Evolutionary conservation across 495 filamentous ascomycete genomes (phyloP).

Genomic region (Bryoglossum gracile): DNA sequence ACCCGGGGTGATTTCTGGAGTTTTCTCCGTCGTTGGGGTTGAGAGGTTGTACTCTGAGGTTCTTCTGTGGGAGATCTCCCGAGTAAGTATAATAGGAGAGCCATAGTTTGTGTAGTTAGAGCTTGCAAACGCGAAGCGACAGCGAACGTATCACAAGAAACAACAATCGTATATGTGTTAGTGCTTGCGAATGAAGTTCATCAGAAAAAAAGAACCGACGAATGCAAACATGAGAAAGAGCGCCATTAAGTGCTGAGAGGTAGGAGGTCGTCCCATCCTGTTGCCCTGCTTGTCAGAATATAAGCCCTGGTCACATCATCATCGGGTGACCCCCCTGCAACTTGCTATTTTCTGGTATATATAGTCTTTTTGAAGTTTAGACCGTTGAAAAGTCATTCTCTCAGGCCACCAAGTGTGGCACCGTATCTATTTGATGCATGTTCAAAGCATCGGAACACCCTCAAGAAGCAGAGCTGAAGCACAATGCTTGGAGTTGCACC

Average conservation of each 20-base stretch:
- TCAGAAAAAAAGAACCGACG: background rate
- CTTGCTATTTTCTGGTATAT: background rate
- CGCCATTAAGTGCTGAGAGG: background rate
- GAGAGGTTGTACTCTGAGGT: background rate
- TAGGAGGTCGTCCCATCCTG: no score
- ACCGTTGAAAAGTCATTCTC: background rate
- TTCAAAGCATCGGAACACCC: background rate
- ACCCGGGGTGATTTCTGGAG: slow-evolving; percentile 2
- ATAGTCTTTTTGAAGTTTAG: no score
- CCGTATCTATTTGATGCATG: background rate
- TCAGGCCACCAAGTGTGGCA: background rate
- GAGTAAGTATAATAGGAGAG: slow-evolving; percentile 5
- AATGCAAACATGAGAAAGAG: background rate
- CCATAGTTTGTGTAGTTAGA: background rate
- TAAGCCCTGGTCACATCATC: slow-evolving; percentile 1
- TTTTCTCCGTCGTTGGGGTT: background rate
- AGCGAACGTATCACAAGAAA: background rate
- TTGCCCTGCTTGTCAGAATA: slow-evolving; percentile 12
- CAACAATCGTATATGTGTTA: background rate
- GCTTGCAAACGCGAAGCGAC: background rate
- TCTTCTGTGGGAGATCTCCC: background rate
- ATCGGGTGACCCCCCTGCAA: slow-evolving; percentile 1
- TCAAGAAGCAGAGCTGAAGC: background rate
- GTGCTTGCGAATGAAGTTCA: background rate
- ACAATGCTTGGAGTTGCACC: background rate